Conservation (phyloP, 2,329 filamentous ascomycete genomes). For the Boeremia exigua region DNA sequence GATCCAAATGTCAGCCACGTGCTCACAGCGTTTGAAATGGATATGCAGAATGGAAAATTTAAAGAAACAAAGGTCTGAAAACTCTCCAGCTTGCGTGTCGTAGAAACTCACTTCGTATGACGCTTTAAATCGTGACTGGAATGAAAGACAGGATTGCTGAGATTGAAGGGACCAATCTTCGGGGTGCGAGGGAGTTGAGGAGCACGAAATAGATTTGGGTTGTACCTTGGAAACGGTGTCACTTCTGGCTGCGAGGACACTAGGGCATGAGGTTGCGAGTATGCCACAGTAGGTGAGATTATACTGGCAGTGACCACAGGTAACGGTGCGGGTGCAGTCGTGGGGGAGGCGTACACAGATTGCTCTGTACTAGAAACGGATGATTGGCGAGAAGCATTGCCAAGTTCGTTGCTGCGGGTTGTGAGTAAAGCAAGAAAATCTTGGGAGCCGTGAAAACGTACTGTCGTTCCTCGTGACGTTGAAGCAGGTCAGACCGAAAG, state of each 20-base stretch:
- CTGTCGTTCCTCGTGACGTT: slow-evolving; percentile 55
- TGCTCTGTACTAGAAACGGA: slow-evolving; percentile 35
- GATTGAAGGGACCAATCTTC: slow-evolving; percentile 21
- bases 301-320: slow-evolving; percentile 23
- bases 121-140: slow-evolving; percentile 37
- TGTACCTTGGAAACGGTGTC: slow-evolving; percentile 46
- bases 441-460: slow-evolving; percentile 30
- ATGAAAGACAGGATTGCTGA: slow-evolving; percentile 39
- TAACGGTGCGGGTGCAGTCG: slow-evolving; percentile 22
- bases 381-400: slow-evolving; percentile 30
- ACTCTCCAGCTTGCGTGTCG: slow-evolving; percentile 14
- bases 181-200: slow-evolving; percentile 45
- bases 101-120: slow-evolving; percentile 47
- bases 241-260: slow-evolving; percentile 35
- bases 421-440: slow-evolving; percentile 16
- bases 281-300: slow-evolving; percentile 22
- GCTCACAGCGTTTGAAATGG: slow-evolving; percentile 1
- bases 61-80: background rate
- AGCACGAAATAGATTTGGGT: slow-evolving; percentile 45
- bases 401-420: slow-evolving; percentile 34
- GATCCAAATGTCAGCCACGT: background rate
- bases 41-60: slow-evolving; percentile 1
- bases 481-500: slow-evolving; percentile 53
- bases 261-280: slow-evolving; percentile 22
- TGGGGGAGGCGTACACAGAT: slow-evolving; percentile 26